Base-by-base conservation (phyloP, 1,284 basidiomycete genomes). In the Trichosporon sp. region DNA sequence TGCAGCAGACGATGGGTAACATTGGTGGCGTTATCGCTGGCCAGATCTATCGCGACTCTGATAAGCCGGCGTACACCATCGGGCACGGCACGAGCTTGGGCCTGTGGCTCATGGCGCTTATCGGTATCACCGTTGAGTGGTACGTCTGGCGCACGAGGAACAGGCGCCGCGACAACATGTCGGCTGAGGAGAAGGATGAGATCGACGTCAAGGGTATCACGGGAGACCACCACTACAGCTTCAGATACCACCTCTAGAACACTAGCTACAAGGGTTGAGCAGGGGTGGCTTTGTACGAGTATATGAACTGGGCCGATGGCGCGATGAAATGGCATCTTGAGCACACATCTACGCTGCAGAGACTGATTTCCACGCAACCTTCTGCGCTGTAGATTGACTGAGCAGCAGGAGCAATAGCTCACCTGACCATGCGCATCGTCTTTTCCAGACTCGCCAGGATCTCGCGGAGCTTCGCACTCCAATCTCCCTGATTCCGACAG, bases 1-100 rank as follows among this genome's bases (percentile, higher is more conserved):
- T 69, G 36, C 73, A 73, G 63, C 72, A 74, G 64, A 65, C 71
- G n/a, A 69, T 73, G 59, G 74, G 74, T 25, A 75, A 73, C 67
- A 63, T 56, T 27, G 66, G 66, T 34, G 66, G 66, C 9, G 59
- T 67, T 9, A 57, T 67, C n/a, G 66, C 66, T 1, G 66, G 66
- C 11, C 66, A 67, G 37, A 65, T 67, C 31, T 67, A 64, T 40
- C 61, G 63, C 27, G 16, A 63, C 0, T 14, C 3, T 16, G 63
- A 67, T 56, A 54, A 61, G 59, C 66, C 63, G 2, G 32, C 23
- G 23, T 67, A 65, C 46, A 21, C 10, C 13, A 46, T 67, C 31
- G 66, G 63, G 23, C 66, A 67, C 56, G 58, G 23, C 1, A 29
- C 25, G 2, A 46, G 34, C 6, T 52, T 67, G 5, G 66, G 23